Evolutionary conservation across 495 filamentous ascomycete species (phyloP).

Genomic region (Bathelium albidoporum): DNA sequence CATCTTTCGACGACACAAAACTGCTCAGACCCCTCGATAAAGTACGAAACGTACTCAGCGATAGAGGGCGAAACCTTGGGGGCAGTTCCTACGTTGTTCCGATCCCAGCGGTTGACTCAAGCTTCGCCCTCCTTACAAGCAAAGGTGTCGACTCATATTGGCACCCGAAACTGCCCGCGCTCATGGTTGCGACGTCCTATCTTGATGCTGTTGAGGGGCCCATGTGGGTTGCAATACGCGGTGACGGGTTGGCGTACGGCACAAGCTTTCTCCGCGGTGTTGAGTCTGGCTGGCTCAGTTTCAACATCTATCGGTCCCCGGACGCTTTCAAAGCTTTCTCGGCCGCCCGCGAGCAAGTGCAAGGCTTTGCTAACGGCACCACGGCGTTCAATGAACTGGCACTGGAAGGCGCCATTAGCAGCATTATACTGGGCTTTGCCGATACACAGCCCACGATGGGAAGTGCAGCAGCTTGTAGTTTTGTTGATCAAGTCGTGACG

Average conservation of each 20-base stretch:
- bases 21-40: conserved; percentile 50
- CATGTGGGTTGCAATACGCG: conserved; percentile 83
- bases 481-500: conserved; percentile 67
- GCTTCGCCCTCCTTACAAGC: conserved; percentile 66
- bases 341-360: conserved; percentile 63
- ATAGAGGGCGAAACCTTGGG: conserved; percentile 62
- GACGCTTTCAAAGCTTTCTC: conserved; percentile 80
- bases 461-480: conserved; percentile 68
- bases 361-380: conserved; percentile 51
- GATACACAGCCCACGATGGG: conserved; percentile 79
- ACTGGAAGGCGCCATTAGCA: conserved; percentile 82
- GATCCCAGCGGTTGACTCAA: conserved; percentile 88
- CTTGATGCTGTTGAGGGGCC: conserved; percentile 91
- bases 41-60: conserved; percentile 53
- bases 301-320: conserved; percentile 79
- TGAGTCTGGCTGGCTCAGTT: conserved; percentile 68
- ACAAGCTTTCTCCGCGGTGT: conserved; percentile 62
- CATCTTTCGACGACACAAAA: conserved; percentile 29
- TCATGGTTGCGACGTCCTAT: conserved; percentile 79
- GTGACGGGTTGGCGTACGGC: conserved; percentile 85
- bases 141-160: conserved; percentile 63
- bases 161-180: conserved; percentile 68
- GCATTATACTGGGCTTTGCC: conserved; percentile 72
- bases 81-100: conserved; percentile 69
- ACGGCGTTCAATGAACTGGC: conserved; percentile 64